Percentiles rank a stretch among this genome's conserved stretches.
Conservation (phyloP, 2,329 filamentous ascomycete species). For the Thelonectria blattea region DNA sequence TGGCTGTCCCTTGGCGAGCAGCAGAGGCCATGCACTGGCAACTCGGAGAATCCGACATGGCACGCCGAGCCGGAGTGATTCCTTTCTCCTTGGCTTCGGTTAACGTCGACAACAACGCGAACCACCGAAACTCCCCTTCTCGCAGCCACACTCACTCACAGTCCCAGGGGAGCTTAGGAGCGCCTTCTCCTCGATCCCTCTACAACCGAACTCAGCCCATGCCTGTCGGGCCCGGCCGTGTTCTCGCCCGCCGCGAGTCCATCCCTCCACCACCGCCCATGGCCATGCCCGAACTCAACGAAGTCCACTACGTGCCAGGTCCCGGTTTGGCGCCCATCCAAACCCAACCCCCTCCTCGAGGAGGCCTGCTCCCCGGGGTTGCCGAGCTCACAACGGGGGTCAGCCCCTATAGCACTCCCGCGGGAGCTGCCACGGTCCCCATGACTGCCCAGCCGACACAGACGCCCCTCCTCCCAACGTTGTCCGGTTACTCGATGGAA, state of each 20-base stretch:
- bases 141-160: slow-evolving; percentile 51
- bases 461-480: slow-evolving; percentile 44
- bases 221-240: slow-evolving; percentile 43
- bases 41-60: slow-evolving; percentile 92
- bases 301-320: slow-evolving; percentile 43
- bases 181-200: slow-evolving; percentile 47
- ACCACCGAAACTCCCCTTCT: slow-evolving; percentile 48
- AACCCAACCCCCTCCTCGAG: slow-evolving; percentile 46
- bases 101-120: slow-evolving; percentile 54
- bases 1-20: slow-evolving; percentile 93
- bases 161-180: slow-evolving; percentile 52
- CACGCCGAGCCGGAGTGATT: slow-evolving; percentile 84
- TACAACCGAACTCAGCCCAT: slow-evolving; percentile 49
- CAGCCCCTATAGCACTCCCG: slow-evolving; percentile 64
- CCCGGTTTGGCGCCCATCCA: slow-evolving; percentile 62
- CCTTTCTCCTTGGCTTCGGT: slow-evolving; percentile 76
- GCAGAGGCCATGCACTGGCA: slow-evolving; percentile 99
- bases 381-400: slow-evolving; percentile 69
- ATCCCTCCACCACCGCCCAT: slow-evolving; percentile 40
- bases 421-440: slow-evolving; percentile 42
- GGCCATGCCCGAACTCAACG: slow-evolving; percentile 41
- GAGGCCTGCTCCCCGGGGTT: slow-evolving; percentile 62
- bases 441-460: slow-evolving; percentile 43
- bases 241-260: slow-evolving; percentile 51
- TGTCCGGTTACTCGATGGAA: slow-evolving; percentile 47